Percentiles rank a stretch among this genome's conserved stretches.
These are phyloP conservation scores for Colletotrichum sp. DNA, from an alignment of 2,329 filamentous ascomycete species.

Conservation along the genomic window DNA sequence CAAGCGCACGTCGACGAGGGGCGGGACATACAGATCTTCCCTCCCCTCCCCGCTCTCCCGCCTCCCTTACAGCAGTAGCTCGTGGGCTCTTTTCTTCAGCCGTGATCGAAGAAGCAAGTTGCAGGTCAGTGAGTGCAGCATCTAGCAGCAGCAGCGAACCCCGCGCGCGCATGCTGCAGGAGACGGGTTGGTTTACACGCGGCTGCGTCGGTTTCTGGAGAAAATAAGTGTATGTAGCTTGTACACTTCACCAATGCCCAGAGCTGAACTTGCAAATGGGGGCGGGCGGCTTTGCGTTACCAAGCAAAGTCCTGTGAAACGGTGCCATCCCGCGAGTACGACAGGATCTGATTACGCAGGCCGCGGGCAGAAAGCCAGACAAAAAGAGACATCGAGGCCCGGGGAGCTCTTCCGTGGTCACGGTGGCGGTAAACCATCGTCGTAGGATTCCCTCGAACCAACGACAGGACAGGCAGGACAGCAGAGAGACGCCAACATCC, in stretches of 20 bases:
- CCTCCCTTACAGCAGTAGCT: not conserved
- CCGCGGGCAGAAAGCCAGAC: not conserved
- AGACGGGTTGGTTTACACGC: not conserved
- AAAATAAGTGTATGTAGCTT: not conserved
- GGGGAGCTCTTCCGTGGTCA: not conserved
- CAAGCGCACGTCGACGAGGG: not conserved
- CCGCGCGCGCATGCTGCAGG: not conserved
- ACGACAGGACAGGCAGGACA: not conserved
- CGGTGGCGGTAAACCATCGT: not conserved
- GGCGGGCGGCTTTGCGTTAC: not conserved
- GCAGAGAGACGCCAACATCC: not conserved
- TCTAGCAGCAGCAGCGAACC: not conserved
- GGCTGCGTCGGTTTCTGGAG: not conserved
- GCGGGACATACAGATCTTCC: not conserved
- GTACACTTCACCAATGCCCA: not conserved
- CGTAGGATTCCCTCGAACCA: not conserved
- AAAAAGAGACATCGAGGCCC: not conserved
- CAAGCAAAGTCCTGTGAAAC: not conserved
- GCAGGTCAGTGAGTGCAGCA: not conserved
- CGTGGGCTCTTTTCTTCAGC: not conserved
- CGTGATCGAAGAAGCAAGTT: not conserved
- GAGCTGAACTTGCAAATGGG: not conserved
- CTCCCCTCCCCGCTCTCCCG: not conserved
- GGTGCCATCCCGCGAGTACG: not conserved
- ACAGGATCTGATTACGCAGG: constrained; percentile 1